phyloP scores from a whole-genome alignment of 1,284 basidiomycete species.

The Anthracocystis walkeri region DNA sequence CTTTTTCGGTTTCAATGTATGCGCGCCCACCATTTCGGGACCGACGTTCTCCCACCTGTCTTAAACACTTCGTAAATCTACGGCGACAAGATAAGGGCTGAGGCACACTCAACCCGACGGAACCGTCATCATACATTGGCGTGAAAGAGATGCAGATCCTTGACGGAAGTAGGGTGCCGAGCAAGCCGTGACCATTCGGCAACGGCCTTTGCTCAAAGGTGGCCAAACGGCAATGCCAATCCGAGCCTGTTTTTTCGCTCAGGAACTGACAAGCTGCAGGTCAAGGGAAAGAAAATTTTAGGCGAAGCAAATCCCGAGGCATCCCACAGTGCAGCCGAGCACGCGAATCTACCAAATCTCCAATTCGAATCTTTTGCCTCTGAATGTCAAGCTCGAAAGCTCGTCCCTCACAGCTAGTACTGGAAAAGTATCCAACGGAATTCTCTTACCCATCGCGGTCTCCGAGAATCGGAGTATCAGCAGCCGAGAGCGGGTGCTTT shows the following conservation, averaged over 20 bases:
- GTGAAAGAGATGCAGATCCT: not conserved
- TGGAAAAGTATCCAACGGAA: not conserved
- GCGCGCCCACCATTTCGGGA: too few species aligned
- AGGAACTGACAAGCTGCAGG: constrained; percentile 1
- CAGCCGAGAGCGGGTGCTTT: not conserved
- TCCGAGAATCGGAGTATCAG: not conserved
- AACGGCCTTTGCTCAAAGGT: not conserved
- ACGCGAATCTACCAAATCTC: not conserved
- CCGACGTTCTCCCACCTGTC: too few species aligned
- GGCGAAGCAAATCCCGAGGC: constrained; percentile 9
- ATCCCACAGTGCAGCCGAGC: constrained; percentile 22
- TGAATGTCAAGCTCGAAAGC: too few species aligned
- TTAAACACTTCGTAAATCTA: too few species aligned
- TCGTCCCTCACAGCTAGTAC: too few species aligned
- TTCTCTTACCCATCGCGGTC: not conserved
- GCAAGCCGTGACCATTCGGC: not conserved
- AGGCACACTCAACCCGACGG: too few species aligned
- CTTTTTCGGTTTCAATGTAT: too few species aligned
- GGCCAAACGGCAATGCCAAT: not conserved
- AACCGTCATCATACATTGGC: too few species aligned
- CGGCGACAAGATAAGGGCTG: not conserved
- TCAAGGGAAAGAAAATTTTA: not conserved
- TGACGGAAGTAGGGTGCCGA: not conserved
- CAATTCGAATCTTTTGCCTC: too few species aligned
- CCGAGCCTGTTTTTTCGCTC: not conserved